Evolutionary conservation across 352 stramenopile genomes (phyloP), one percentile per base, ranked within the genome.

Genomic region (Globisporangium cederbergense): DNA sequence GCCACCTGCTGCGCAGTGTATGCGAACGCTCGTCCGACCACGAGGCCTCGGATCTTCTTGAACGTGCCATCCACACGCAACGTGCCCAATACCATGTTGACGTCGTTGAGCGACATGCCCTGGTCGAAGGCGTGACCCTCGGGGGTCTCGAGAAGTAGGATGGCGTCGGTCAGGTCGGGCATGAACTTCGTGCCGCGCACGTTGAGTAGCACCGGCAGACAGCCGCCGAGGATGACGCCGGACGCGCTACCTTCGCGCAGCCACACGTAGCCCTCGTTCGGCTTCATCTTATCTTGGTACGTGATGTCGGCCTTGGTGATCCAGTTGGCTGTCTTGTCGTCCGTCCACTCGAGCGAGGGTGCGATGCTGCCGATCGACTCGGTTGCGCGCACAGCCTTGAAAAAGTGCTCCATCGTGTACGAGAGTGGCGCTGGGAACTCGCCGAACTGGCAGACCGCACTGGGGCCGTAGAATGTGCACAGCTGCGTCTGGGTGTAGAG

Each of bases 261-360:
- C 76, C 77, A 88, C 14, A 71, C 64, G 62, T 79, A 82, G 4
- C 72, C 76, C 3, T 57, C 30, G 62, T 90, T 89, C 3, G 40
- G 60, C 50, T 79, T 75, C 73, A 84, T 82, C 22, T 45, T 36
- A 10, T 86, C 65, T 45, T 58, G 34, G 58, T 87, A 70, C 1
- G 54, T 68, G 6, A 81, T 76, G 40, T 90, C 81, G 0, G 65
- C 68, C 13, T 70, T 64, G 0, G 71, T 80, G 32, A 84, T 58
- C 79, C 81, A 90, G 70, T 90, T 83, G 2, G 74, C 70, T 4
- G 77, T 85, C 63, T 86, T 88, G 69, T 90, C 78, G 51, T 89
- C 76, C 1, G 72, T 82, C 79, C 78, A 90, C 49, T 87, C 74
- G 0, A 30, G 43, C 3, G 79, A 90, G 9, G 79, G 65, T 9